Evolutionary conservation across 768 basidiomycete genomes (phyloP).

Genomic region (Calocybe gangraenosa): DNA sequence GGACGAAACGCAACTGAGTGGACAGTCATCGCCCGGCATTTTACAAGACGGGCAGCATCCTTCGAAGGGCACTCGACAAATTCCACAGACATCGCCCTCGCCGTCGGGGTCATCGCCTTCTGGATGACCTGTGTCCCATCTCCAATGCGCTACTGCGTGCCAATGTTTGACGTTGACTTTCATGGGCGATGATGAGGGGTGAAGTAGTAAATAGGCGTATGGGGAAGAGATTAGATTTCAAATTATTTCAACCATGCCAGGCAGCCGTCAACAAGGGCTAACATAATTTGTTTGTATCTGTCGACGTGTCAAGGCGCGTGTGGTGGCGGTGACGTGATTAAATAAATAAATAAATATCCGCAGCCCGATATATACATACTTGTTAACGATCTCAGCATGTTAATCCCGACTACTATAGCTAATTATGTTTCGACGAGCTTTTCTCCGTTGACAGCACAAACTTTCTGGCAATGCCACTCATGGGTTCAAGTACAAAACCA

Average conservation of each 20-base stretch:
- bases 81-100: slow-evolving; percentile 71
- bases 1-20: slow-evolving; percentile 63
- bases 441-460: too few species aligned
- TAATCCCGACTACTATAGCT: too few species aligned
- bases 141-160: slow-evolving; percentile 88
- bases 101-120: slow-evolving; percentile 38
- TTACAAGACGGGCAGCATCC: slow-evolving; percentile 96
- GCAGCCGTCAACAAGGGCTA: slow-evolving; percentile 9
- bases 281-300: slow-evolving; percentile 14
- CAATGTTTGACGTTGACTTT: slow-evolving; percentile 81
- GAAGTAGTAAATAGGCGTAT: not conserved
- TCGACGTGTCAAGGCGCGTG: slow-evolving; percentile 15
- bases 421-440: too few species aligned
- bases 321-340: too few species aligned
- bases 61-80: slow-evolving; percentile 89
- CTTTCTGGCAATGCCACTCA: too few species aligned
- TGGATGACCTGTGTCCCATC: slow-evolving; percentile 61
- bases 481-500: too few species aligned
- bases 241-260: not conserved
- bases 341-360: too few species aligned
- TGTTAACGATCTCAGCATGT: too few species aligned
- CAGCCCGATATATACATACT: too few species aligned
- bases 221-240: not conserved
- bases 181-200: slow-evolving; percentile 38
- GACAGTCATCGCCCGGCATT: slow-evolving; percentile 94